Percentiles rank a stretch among this genome's conserved stretches.
Conservation (phyloP, 305 asterid genomes). For the Rubia peregrina region DNA sequence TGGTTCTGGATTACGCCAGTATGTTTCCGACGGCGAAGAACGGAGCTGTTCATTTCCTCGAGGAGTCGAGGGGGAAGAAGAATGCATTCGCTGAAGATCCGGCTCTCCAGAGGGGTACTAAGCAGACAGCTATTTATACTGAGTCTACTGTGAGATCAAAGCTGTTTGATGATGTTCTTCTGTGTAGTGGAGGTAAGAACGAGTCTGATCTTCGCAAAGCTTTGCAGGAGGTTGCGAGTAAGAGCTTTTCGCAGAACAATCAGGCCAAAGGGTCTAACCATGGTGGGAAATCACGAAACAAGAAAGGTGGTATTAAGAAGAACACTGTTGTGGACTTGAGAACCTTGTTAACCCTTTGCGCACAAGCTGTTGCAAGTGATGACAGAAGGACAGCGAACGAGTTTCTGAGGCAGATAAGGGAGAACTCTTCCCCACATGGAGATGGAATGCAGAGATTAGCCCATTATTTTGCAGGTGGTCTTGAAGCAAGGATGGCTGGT, state of each 20-base stretch:
- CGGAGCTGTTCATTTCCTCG: conserved; percentile 20
- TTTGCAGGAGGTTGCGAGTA: conserved; percentile 40
- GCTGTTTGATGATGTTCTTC: conserved; percentile 64
- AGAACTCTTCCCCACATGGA: conserved; percentile 57
- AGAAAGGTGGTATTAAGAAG: conserved; percentile 47
- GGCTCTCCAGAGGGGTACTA: conserved; percentile 38
- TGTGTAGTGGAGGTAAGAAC: conserved; percentile 63
- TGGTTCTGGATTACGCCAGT: conserved; percentile 22
- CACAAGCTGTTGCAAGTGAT: conserved; percentile 75
- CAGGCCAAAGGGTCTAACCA: conserved; percentile 39
- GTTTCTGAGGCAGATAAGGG: conserved; percentile 60
- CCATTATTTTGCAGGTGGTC: conserved; percentile 67
- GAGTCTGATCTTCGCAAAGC: conserved; percentile 62
- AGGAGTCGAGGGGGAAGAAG: conserved; percentile 50
- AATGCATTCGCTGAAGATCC: conserved; percentile 31
- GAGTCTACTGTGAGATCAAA: conserved; percentile 61
- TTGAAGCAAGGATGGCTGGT: conserved; percentile 96
- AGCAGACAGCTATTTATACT: conserved; percentile 57
- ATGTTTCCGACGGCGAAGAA: conserved; percentile 16
- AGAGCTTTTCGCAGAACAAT: conserved; percentile 24
- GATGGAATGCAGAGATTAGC: conserved; percentile 84
- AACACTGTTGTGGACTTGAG: conserved; percentile 61
- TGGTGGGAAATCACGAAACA: conserved; percentile 50
- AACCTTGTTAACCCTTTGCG: conserved; percentile 65
- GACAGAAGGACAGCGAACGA: conserved; percentile 69